phyloP scores from a whole-genome alignment of 2,329 filamentous ascomycete genomes.

The Fusarium zealandicum region DNA sequence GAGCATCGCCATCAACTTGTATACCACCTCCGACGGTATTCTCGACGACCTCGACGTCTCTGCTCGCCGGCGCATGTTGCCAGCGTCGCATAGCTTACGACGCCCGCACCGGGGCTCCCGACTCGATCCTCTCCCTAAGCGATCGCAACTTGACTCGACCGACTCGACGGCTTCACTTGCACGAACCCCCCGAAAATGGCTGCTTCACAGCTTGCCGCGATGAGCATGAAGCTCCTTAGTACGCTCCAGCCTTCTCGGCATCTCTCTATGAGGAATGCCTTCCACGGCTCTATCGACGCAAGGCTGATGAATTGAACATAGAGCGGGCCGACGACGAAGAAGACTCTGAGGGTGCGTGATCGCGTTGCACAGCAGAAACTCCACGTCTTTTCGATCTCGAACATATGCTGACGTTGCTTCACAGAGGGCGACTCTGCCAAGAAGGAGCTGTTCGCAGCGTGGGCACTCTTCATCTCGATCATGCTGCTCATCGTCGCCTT shows the following conservation, averaged over 20 bases:
- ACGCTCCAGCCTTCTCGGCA: slow-evolving; percentile 15
- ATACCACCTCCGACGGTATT: neutral
- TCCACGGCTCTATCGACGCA: slow-evolving; percentile 2
- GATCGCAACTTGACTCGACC: slow-evolving; percentile 13
- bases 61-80: slow-evolving; percentile 32
- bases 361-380: slow-evolving; percentile 2
- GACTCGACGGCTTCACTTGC: neutral
- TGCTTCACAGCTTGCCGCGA: slow-evolving; percentile 37
- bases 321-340: slow-evolving; percentile 44
- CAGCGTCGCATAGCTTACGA: slow-evolving; percentile 34
- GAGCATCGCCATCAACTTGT: neutral
- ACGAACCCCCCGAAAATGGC: slow-evolving; percentile 29
- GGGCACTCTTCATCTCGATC: slow-evolving; percentile 97
- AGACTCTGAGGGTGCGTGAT: slow-evolving; percentile 46
- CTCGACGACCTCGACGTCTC: neutral
- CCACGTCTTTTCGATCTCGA: neutral
- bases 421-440: slow-evolving; percentile 80
- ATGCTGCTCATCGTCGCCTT: slow-evolving; percentile 92
- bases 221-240: slow-evolving; percentile 47
- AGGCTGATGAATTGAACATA: slow-evolving; percentile 37
- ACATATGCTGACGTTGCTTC: slow-evolving; percentile 30
- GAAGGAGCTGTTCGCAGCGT: slow-evolving; percentile 95
- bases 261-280: slow-evolving; percentile 6
- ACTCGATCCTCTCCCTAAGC: slow-evolving; percentile 19
- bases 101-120: slow-evolving; percentile 38